A percentile compares a stretch with the other conserved stretches of the same genome.
These are phyloP conservation scores for Cladophialophora exuberans DNA, from an alignment of 2,329 filamentous ascomycete species.

Conservation along the genomic window DNA sequence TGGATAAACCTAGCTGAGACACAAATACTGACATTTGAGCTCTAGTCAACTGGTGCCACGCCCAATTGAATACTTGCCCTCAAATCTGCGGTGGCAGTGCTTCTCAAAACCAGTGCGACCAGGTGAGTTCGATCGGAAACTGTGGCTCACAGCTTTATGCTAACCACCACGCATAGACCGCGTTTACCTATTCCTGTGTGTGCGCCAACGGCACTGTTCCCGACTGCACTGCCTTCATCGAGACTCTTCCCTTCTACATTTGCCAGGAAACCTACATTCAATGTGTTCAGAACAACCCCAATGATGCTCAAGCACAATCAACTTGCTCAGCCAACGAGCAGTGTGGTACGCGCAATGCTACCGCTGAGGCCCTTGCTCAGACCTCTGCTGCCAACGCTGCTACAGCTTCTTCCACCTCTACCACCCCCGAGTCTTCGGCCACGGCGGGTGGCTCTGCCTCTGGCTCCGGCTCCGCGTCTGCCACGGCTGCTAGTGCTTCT, in stretches of 20 bases:
- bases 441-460: constrained; percentile 37
- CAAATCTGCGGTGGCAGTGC: constrained; percentile 59
- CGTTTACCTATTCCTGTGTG: constrained; percentile 59
- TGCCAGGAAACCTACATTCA: constrained; percentile 58
- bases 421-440: constrained; percentile 38
- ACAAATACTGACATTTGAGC: constrained; percentile 4
- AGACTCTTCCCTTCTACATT: constrained; percentile 64
- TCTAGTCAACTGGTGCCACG: constrained; percentile 60
- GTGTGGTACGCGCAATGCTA: constrained; percentile 58
- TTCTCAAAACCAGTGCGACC: constrained; percentile 58
- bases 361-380: constrained; percentile 37
- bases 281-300: constrained; percentile 51
- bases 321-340: constrained; percentile 52
- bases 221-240: constrained; percentile 58
- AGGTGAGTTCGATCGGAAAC: constrained; percentile 66
- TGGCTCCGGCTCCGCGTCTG: constrained; percentile 37
- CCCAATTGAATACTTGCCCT: constrained; percentile 63
- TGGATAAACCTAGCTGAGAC: not conserved
- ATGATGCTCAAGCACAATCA: constrained; percentile 50
- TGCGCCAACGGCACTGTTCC: constrained; percentile 60
- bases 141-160: not conserved
- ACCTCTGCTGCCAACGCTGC: constrained; percentile 36
- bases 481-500: constrained; percentile 37
- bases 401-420: constrained; percentile 40
- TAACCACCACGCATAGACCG: constrained; percentile 41